Evolutionary conservation across 768 basidiomycete species (phyloP).

Genomic region (Boletus pseudo-olivaceus): DNA sequence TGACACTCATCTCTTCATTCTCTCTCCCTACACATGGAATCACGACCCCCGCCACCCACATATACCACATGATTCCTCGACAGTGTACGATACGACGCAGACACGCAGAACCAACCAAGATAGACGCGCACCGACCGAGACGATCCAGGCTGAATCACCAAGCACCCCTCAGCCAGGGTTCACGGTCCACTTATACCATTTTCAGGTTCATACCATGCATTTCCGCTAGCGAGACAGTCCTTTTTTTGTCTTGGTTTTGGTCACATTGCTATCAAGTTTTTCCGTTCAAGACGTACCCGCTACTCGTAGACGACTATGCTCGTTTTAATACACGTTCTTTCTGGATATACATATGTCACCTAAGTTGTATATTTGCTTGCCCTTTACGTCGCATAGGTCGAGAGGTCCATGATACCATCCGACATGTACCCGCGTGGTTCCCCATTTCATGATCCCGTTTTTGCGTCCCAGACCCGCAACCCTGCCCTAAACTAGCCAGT

Average conservation of each 20-base stretch:
- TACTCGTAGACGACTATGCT: conserved; percentile 10
- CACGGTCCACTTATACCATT: neutral
- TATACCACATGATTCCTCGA: conserved; percentile 3
- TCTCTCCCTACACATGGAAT: neutral
- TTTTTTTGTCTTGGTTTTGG: neutral
- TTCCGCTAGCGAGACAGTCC: conserved; percentile 6
- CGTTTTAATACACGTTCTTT: conserved; percentile 25
- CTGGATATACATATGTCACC: conserved; percentile 7
- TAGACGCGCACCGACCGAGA: neutral
- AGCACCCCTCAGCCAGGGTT: neutral
- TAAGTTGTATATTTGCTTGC: neutral
- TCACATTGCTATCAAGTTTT: neutral
- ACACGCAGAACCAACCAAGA: neutral
- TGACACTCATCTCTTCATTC: neutral
- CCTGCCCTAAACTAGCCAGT: conserved; percentile 22
- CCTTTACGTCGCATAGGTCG: too few species aligned
- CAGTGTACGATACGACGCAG: conserved; percentile 23
- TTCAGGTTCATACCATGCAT: neutral
- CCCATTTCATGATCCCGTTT: too few species aligned
- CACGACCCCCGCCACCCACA: neutral
- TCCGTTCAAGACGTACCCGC: too few species aligned
- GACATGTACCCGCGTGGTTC: too few species aligned
- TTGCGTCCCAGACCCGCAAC: neutral
- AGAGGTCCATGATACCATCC: too few species aligned
- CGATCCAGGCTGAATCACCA: neutral